Evolutionary conservation across 2,329 filamentous ascomycete species (phyloP).

Genomic region (Fusarium longipes): DNA sequence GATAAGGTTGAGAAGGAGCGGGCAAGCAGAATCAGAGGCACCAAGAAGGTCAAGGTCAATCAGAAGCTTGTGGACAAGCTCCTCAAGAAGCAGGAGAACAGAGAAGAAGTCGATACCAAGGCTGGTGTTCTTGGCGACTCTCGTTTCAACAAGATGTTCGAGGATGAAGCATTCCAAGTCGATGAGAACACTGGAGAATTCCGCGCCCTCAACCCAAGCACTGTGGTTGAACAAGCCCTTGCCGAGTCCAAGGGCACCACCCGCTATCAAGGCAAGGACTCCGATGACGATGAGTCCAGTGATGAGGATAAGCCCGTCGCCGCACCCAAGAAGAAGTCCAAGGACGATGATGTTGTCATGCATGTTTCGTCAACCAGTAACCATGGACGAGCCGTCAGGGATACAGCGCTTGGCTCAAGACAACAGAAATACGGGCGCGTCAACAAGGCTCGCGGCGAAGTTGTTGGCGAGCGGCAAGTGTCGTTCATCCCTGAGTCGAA

Average conservation of each 20-base stretch:
- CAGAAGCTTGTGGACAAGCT: conserved; percentile 80
- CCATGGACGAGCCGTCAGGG: conserved; percentile 65
- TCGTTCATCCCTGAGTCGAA: conserved; percentile 75
- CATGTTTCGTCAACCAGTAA: conserved; percentile 76
- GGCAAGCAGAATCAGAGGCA: conserved; percentile 92
- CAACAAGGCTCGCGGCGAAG: conserved; percentile 60
- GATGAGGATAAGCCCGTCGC: conserved; percentile 51
- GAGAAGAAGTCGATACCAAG: conserved; percentile 66
- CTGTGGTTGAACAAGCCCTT: conserved; percentile 59
- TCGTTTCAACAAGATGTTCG: conserved; percentile 89
- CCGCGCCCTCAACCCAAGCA: conserved; percentile 88
- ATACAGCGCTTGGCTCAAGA: conserved; percentile 68
- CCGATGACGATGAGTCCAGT: conserved; percentile 59
- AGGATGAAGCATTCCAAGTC: conserved; percentile 91
- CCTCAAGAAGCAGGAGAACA: conserved; percentile 72
- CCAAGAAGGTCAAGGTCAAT: conserved; percentile 98
- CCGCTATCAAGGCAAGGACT: conserved; percentile 55
- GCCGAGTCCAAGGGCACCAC: conserved; percentile 51
- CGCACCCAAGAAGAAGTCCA: conserved; percentile 40
- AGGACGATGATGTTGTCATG: conserved; percentile 65
- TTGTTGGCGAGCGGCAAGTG: conserved; percentile 73
- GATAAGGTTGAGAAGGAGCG: conserved; percentile 97
- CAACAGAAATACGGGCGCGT: conserved; percentile 61
- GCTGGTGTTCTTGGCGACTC: conserved; percentile 81
- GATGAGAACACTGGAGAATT: conserved; percentile 93